A percentile compares a stretch with the other conserved stretches of the same genome.
These are phyloP conservation scores for Volutella citrinella DNA, from an alignment of 2,329 filamentous ascomycete genomes.

Conservation along the genomic window DNA sequence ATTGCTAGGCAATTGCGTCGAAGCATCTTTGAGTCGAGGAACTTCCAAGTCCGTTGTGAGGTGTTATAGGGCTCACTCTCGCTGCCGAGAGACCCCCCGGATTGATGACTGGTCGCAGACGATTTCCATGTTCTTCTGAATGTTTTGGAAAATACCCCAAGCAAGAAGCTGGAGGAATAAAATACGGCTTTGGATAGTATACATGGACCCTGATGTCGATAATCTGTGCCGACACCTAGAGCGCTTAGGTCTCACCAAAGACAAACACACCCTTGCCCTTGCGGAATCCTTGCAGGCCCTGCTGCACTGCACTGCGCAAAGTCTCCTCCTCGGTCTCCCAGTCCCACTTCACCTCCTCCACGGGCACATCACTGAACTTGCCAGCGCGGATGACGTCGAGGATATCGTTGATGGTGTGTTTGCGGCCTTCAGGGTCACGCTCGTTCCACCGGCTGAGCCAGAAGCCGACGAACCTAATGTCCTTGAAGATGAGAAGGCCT, in stretches of 20 bases:
- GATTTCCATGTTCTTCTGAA: too few species aligned
- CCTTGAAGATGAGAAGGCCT: conserved; percentile 87
- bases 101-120: too few species aligned
- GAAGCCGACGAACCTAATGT: conserved; percentile 85
- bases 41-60: too few species aligned
- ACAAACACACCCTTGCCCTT: conserved; percentile 88
- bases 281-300: conserved; percentile 79
- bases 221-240: too few species aligned
- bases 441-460: conserved; percentile 93
- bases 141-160: too few species aligned
- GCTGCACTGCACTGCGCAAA: conserved; percentile 73
- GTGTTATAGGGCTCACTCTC: too few species aligned
- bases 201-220: too few species aligned
- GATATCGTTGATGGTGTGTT: conserved; percentile 79
- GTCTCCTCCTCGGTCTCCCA: conserved; percentile 72
- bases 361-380: conserved; percentile 78
- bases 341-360: conserved; percentile 79
- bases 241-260: conserved; percentile 63
- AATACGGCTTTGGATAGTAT: too few species aligned
- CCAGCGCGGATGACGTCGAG: conserved; percentile 71
- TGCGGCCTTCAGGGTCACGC: conserved; percentile 68
- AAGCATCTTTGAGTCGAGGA: too few species aligned
- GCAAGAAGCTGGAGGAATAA: too few species aligned
- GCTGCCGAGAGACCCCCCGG: too few species aligned
- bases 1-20: too few species aligned